phyloP scores from a whole-genome alignment of 805 yeast genomes.

The Yamadazyma nakazawae region DNA sequence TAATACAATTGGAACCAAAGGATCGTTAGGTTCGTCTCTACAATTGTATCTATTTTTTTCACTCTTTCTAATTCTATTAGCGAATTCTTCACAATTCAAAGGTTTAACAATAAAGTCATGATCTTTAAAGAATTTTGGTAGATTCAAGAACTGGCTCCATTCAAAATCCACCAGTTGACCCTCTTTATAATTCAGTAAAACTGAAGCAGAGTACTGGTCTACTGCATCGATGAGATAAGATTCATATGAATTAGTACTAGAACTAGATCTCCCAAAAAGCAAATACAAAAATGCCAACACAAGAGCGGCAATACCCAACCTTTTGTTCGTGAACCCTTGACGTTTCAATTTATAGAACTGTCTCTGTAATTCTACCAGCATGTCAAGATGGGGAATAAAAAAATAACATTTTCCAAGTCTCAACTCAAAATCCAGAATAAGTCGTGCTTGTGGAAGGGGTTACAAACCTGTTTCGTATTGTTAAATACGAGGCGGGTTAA shows the following conservation, averaged over 20 bases:
- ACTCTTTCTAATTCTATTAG: constrained; percentile 9
- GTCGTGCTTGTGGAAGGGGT: neutral
- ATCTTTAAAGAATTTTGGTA: constrained; percentile 8
- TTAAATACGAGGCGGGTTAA: neutral
- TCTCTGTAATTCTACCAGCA: neutral
- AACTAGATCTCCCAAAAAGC: neutral
- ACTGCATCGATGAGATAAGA: constrained; percentile 5
- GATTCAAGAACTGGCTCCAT: constrained; percentile 13
- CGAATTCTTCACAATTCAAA: constrained; percentile 14
- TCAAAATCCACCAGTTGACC: constrained; percentile 7
- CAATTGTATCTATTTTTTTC: constrained; percentile 13
- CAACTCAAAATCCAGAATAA: neutral
- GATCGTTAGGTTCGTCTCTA: constrained; percentile 12
- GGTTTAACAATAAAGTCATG: constrained; percentile 4
- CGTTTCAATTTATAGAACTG: neutral
- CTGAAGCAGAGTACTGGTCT: constrained; percentile 10
- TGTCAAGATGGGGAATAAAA: neutral
- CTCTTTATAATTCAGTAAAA: constrained; percentile 3
- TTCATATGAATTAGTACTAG: neutral
- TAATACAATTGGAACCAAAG: constrained; percentile 8
- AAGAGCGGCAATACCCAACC: neutral
- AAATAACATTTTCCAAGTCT: neutral
- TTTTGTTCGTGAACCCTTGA: neutral
- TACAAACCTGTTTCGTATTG: neutral
- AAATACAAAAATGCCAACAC: neutral